Evolutionary conservation across 257 asterid species (phyloP), one percentile per base, ranked within the genome.

Genomic region (Osmanthus fragrans): DNA sequence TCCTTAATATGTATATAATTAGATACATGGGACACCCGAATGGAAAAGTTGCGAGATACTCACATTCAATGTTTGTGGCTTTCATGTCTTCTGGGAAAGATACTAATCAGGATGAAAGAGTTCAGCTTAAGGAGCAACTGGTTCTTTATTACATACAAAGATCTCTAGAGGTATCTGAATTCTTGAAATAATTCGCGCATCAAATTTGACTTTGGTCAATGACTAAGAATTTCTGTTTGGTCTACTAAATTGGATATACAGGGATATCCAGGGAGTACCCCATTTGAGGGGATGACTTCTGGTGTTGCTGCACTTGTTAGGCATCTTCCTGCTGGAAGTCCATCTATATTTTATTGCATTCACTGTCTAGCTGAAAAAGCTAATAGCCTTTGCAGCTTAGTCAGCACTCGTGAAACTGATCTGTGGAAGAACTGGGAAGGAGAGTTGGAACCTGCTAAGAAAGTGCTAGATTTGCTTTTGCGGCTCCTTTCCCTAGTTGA

Each of bases 251-350:
- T 71, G 79, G 72, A 71, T 78, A 73, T 84, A 21, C 54, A 95
- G 99, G 92, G 88, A 13, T 95, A 87, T 82, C 98, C 99, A 33
- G 96, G 84, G 70, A 82, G 79, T 56, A 93, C 99, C 15, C 98
- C 97, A 72, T 90, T 89, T 33, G 97, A 95, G 72, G 98, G 97
- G 76, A 77, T 95, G 90, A 96, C 97, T 84, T 93, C 99, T 71
- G 99, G 99, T 42, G 96, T 93, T 67, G 93, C 86, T 82, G 92
- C 98, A 56, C 76, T 95, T 16, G 94, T 90, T 86, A 85, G 96
- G 82, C 90, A 91, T 87, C 97, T 95, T 80, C 99, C 99, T 51
- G 99, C 99, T 70, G 99, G 98, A 74, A 89, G 93, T 78, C 97
- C 97, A 34, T 84, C 97, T 56, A 85, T 88, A 85, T 89, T 84